Base-by-base conservation (phyloP, 768 basidiomycete genomes). In the Tricholoma sp. region DNA sequence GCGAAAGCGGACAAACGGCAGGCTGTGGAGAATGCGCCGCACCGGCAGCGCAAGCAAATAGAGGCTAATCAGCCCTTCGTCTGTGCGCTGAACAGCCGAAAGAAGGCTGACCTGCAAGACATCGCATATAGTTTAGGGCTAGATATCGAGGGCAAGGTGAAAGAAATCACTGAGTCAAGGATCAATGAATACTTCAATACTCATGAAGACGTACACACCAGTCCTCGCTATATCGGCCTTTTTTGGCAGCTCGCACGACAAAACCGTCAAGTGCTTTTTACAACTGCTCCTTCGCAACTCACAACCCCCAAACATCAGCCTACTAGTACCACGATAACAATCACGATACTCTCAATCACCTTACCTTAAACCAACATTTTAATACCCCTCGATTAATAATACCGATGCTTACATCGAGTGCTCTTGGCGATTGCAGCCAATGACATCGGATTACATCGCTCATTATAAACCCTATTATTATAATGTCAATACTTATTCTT, bases 171-270 rank as follows among this genome's bases (percentile, higher is more conserved):
- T n/a, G n/a, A 33, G 17, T 32, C 17, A n/a, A 32, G 31, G 6
- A 50, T 50, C 31, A 33, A 11, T 18, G 10, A 5, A 0, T 17
- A 36, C 34, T 50, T 50, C 31, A n/a, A 50, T 34, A n/a, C 24
- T 10, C 54, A 59, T 37, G 50, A 54, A 51, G 50, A 44, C 6
- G 34, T 53, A 49, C 45, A 31, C 39, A 47, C 54, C 32, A 50
- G 37, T 37, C 44, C 49, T 52, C 48, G 53, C 17, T 62, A 59
- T 50, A 48, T 53, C 6, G 52, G 37, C 37, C 37, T 39, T n/a
- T 39, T 39, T n/a, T 12, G 13, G 5, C 37, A 39, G n/a, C 37
- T n/a, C 3, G 13, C 37, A 15, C 13, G 12, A 39, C 37, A 39
- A n/a, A n/a, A 12, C n/a, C 13, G 12, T n/a, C 37, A 39, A 39